Base-by-base conservation (phyloP, 2,329 filamentous ascomycete genomes). In the Colletotrichum sp. region DNA sequence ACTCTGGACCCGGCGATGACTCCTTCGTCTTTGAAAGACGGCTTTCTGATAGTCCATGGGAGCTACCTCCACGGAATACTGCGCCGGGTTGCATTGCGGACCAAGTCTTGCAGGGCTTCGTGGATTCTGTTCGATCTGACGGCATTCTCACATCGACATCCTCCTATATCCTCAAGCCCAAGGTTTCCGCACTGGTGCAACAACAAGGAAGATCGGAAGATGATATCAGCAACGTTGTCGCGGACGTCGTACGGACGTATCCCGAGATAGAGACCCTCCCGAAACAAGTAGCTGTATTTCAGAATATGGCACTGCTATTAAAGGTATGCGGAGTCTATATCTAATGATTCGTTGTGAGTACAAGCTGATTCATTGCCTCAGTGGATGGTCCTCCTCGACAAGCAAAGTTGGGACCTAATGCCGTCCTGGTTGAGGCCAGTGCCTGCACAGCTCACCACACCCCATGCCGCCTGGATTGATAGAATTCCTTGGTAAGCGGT, bases 211-310 rank as follows among this genome's bases (percentile, higher is more conserved):
- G 77, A 5, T 80, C 80, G 0, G 77, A 79, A 24, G 82, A 83
- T 60, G 79, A 81, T 13, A 82, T 82, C n/a, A 83, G 81, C 75
- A 81, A 83, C 34, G 79, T 83, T 30, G 81, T 82, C 9, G 82
- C 81, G 3, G 81, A 82, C 43, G 78, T 83, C 36, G 72, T 83
- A 2, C 76, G 80, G 65, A 81, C 80, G 7, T 83, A 83, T 70
- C 75, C 79, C 6, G 81, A 83, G 77, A 82, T 83, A 15, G 79
- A 82, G 66, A 79, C 79, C 3, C 74, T 83, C 18, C 80, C 80
- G 0, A 82, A 82, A 26, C 80, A 82, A 60, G 81, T 81, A 4
- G 82, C 81, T 6, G 81, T 83, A 1, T 83, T 82, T 66, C 82
- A 80, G 16, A 61, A 61, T 10, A 61, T 61, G 58, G 58, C 30